Percentiles rank a stretch among this genome's conserved stretches.
Conservation (phyloP, 2,329 filamentous ascomycete genomes). For the Cladosporium cucumerinum region DNA sequence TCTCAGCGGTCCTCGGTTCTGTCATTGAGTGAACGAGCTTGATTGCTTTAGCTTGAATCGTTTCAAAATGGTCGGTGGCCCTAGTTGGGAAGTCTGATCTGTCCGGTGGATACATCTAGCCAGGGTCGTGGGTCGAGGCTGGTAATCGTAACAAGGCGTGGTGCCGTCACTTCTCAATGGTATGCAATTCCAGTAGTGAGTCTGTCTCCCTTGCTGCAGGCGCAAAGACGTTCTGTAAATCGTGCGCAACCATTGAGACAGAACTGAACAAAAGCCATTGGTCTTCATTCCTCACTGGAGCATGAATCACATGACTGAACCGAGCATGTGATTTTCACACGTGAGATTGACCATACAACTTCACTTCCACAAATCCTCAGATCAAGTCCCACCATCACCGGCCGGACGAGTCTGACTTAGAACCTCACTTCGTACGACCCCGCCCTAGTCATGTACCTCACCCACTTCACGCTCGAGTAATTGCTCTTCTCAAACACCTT, state of each 20-base stretch:
- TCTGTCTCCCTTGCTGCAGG: background rate
- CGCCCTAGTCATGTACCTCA: conserved; percentile 96
- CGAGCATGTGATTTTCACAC: background rate
- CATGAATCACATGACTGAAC: background rate
- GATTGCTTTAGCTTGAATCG: background rate
- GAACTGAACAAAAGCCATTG: background rate
- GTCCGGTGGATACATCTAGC: background rate
- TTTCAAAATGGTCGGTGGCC: background rate
- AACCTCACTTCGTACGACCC: conserved; percentile 96
- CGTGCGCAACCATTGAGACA: background rate
- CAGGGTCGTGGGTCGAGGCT: background rate
- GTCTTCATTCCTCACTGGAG: background rate
- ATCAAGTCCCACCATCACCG: background rate
- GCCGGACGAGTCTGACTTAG: background rate
- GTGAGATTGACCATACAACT: background rate
- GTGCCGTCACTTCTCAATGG: background rate
- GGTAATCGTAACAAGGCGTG: background rate
- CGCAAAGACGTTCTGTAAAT: background rate
- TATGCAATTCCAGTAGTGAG: background rate
- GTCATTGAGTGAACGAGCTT: background rate
- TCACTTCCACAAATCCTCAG: background rate
- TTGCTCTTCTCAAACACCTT: conserved; percentile 99
- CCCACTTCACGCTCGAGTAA: conserved; percentile 98
- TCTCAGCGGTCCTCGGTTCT: background rate
- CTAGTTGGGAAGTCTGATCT: background rate